Base-by-base conservation (phyloP, 2,329 filamentous ascomycete species). In the Monilinia aucupariae region DNA sequence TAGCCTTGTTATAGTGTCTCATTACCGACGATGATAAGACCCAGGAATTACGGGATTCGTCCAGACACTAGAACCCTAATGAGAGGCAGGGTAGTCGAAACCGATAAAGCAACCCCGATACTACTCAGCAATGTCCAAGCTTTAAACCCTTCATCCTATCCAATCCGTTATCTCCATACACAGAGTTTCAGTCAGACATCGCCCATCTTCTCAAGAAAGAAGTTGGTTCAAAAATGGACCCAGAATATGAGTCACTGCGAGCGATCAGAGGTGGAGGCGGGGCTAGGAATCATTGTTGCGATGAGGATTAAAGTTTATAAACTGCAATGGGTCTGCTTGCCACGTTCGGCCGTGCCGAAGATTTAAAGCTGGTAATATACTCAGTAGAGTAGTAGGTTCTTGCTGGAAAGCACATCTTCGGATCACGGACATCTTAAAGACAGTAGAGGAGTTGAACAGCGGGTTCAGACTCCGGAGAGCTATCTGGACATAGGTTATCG, bases 321-420 rank as follows among this genome's bases (percentile, higher is more conserved):
- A n/a, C n/a, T n/a, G n/a, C n/a, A n/a, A n/a, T n/a, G n/a, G n/a
- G n/a, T n/a, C n/a, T n/a, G n/a, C n/a, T n/a, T n/a, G n/a, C n/a
- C n/a, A n/a, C n/a, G n/a, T n/a, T n/a, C n/a, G n/a, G n/a, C n/a
- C n/a, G n/a, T n/a, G n/a, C n/a, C n/a, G n/a, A n/a, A n/a, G n/a
- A n/a, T n/a, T n/a, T n/a, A n/a, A n/a, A n/a, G n/a, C n/a, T n/a
- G n/a, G n/a, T n/a, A n/a, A n/a, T n/a, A n/a, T n/a, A n/a, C n/a
- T n/a, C n/a, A n/a, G n/a, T n/a, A n/a, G n/a, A n/a, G n/a, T 56
- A 13, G 10, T 41, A 70, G 71, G 59, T 72, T n/a, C 68, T 76
- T 39, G 67, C 64, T 20, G 73, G 74, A 37, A 65, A 69, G 0
- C 64, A 77, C 5, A 54, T 76, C 17, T 77, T 71, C 61, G 70